Evolutionary conservation across 2,329 filamentous ascomycete genomes (phyloP).

Genomic region (Dactylellina leptospora): DNA sequence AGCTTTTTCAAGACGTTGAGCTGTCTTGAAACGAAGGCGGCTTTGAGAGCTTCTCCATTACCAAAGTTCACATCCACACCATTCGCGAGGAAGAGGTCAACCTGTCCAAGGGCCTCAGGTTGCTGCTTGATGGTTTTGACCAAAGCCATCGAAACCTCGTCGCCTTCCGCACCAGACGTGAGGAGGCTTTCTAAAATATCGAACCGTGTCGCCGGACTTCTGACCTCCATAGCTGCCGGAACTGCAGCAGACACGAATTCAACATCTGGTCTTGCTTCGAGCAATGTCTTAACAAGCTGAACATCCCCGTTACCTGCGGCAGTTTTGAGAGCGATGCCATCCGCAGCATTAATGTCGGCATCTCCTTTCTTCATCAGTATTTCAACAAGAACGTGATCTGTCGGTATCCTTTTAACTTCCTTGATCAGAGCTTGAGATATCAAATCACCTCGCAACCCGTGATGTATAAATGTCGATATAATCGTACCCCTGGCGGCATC

Average conservation of each 20-base stretch:
- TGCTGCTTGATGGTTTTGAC: constrained; percentile 39
- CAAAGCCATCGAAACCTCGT: constrained; percentile 41
- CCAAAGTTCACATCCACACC: constrained; percentile 45
- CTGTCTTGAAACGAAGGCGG: constrained; percentile 34
- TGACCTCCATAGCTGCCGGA: constrained; percentile 37
- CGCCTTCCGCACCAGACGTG: constrained; percentile 36
- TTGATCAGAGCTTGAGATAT: constrained; percentile 35
- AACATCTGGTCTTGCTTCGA: constrained; percentile 18
- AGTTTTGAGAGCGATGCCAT: constrained; percentile 36
- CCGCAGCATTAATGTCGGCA: constrained; percentile 15
- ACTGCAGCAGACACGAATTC: constrained; percentile 31
- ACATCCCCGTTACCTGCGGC: constrained; percentile 28
- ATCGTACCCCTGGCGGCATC: constrained; percentile 17
- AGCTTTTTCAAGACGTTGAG: constrained; percentile 37
- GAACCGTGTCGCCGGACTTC: constrained; percentile 23
- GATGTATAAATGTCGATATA: constrained; percentile 27
- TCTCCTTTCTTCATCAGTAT: constrained; percentile 26
- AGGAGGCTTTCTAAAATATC: constrained; percentile 36
- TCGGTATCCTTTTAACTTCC: constrained; percentile 33
- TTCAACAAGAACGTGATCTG: constrained; percentile 24
- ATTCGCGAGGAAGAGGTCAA: constrained; percentile 31
- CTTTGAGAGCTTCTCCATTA: constrained; percentile 33
- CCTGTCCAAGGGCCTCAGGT: constrained; percentile 45
- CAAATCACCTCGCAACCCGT: constrained; percentile 20
- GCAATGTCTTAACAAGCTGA: constrained; percentile 23